Evolutionary conservation across 2,329 filamentous ascomycete species (phyloP).

Genomic region (Calonectria fujianensis): DNA sequence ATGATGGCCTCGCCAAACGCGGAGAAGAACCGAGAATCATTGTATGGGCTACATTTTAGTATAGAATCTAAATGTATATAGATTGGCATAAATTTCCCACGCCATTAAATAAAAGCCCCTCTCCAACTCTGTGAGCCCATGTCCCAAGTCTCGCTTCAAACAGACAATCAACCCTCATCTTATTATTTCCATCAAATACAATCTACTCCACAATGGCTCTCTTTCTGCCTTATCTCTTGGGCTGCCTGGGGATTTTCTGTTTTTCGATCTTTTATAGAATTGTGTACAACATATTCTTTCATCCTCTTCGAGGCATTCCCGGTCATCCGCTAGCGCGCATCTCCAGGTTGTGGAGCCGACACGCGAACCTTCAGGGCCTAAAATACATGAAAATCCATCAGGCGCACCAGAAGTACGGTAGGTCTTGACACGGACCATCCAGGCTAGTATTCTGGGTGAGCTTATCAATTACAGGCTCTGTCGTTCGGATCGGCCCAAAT

Average conservation of each 20-base stretch:
- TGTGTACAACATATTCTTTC: background rate
- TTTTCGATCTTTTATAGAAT: background rate
- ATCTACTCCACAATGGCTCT: background rate
- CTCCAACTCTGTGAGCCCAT: background rate
- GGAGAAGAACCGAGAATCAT: background rate
- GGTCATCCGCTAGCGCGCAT: conserved; percentile 4
- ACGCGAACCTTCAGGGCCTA: background rate
- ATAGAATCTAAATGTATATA: background rate
- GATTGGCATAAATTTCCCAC: background rate
- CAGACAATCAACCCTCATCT: too few relatives aligned
- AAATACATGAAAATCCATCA: conserved; percentile 1
- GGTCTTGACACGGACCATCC: background rate
- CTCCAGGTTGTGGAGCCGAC: conserved; percentile 9
- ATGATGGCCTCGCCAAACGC: background rate
- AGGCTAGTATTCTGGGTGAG: background rate
- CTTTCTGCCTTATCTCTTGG: background rate
- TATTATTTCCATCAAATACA: background rate
- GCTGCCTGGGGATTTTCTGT: background rate
- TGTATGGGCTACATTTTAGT: background rate
- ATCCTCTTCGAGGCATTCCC: background rate
- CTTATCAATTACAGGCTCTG: background rate
- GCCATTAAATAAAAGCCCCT: background rate
- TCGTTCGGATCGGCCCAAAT: conserved; percentile 2
- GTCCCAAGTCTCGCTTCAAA: too few relatives aligned
- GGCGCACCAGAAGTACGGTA: conserved; percentile 2